Conservation (phyloP, 169 alveolate species). For the Perkinsus marinus region DNA sequence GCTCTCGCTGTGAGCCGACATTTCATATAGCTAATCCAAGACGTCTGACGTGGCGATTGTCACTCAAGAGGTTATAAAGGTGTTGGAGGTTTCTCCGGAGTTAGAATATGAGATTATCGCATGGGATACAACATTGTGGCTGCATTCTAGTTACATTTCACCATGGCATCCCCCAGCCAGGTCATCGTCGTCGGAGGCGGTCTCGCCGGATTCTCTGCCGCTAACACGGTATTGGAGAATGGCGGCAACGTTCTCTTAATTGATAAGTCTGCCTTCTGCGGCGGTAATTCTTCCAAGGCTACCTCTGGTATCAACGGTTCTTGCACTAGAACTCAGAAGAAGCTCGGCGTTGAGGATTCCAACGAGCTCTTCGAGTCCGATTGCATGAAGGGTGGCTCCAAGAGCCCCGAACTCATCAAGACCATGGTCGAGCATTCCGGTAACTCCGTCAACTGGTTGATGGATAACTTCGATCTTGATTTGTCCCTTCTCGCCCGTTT, state of each 20-base stretch:
- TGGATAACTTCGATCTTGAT: slow-evolving; percentile 24
- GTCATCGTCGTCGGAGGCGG: slow-evolving; percentile 16
- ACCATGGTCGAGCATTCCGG: slow-evolving; percentile 11
- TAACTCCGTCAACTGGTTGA: slow-evolving; percentile 21
- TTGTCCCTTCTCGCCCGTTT: slow-evolving; percentile 32
- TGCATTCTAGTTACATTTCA: background rate
- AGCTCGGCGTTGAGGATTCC: slow-evolving; percentile 30
- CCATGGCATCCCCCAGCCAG: background rate
- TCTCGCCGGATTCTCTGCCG: slow-evolving; percentile 33
- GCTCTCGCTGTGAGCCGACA: too few species aligned
- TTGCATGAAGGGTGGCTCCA: slow-evolving; percentile 33
- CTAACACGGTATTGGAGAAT: slow-evolving; percentile 22
- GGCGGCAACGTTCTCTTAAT: slow-evolving; percentile 34
- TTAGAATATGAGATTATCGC: too few species aligned
- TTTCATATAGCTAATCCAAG: too few species aligned
- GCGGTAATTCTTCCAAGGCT: slow-evolving; percentile 36
- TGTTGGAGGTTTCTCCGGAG: too few species aligned
- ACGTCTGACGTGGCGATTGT: too few species aligned
- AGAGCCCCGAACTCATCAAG: slow-evolving; percentile 31
- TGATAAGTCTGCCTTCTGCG: slow-evolving; percentile 27
- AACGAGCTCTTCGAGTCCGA: slow-evolving; percentile 30
- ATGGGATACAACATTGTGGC: background rate
- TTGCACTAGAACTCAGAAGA: slow-evolving; percentile 27
- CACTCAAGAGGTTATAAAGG: too few species aligned
- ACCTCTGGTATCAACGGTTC: slow-evolving; percentile 36